A percentile compares a stretch with the other conserved stretches of the same genome.
These are phyloP conservation scores for Sporobolomyces phaffii DNA, from an alignment of 768 basidiomycete genomes.

Conservation along the genomic window DNA sequence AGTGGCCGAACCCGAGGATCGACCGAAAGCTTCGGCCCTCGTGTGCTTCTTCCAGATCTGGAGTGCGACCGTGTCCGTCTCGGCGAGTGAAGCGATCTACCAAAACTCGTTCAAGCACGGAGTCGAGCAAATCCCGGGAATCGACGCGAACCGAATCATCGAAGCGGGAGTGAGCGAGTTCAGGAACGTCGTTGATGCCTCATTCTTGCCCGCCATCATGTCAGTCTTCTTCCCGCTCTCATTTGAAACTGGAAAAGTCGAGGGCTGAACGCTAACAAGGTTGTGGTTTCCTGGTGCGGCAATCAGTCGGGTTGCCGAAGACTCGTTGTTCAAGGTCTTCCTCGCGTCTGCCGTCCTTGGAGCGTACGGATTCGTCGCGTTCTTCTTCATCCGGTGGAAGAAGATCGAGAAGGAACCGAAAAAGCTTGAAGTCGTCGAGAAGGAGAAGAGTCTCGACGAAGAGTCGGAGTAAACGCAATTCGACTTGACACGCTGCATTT, in stretches of 20 bases:
- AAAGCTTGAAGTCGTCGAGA: neutral
- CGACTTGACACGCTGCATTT: no score
- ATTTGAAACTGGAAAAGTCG: neutral
- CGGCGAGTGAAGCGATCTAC: conserved; percentile 22
- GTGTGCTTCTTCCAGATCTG: conserved; percentile 33
- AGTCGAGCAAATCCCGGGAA: conserved; percentile 6
- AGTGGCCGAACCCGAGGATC: conserved; percentile 11
- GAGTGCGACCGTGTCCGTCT: conserved; percentile 28
- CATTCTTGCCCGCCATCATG: conserved; percentile 16
- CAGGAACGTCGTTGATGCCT: conserved; percentile 20
- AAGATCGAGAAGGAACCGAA: conserved; percentile 6
- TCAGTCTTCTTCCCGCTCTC: neutral
- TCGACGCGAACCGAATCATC: conserved; percentile 24
- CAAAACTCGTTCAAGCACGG: conserved; percentile 26
- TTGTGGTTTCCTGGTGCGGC: neutral
- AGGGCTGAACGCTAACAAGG: no score
- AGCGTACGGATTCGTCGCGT: conserved; percentile 1
- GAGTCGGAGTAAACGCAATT: neutral
- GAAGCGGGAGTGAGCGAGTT: conserved; percentile 24
- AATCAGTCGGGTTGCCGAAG: conserved; percentile 7
- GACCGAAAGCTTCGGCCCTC: conserved; percentile 11
- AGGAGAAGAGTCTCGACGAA: neutral
- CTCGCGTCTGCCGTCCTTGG: conserved; percentile 12
- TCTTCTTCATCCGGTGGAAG: conserved; percentile 15
- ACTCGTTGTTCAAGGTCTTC: conserved; percentile 20